Evolutionary conservation across 2,329 filamentous ascomycete species (phyloP).

Genomic region (Thermomyces lanuginosus): DNA sequence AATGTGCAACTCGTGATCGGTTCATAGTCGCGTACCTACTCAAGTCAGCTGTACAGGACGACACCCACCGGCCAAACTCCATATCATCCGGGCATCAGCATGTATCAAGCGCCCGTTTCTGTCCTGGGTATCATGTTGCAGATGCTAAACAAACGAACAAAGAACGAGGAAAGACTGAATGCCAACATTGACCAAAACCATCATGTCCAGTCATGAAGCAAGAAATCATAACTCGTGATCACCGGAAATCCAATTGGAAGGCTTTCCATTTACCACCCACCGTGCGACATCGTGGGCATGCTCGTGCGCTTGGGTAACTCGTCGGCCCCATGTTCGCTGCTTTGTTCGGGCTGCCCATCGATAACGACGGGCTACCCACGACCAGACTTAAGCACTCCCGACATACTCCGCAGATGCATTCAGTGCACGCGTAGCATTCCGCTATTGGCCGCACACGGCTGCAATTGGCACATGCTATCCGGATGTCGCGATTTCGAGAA

Average conservation of each 20-base stretch:
- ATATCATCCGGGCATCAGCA: too few species aligned
- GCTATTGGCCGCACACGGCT: conserved; percentile 58
- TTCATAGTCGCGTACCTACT: too few species aligned
- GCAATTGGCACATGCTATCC: conserved; percentile 87
- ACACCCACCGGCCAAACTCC: too few species aligned
- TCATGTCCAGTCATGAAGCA: too few species aligned
- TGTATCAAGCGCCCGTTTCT: too few species aligned
- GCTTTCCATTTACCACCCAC: conserved; percentile 33
- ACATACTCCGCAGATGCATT: conserved; percentile 90
- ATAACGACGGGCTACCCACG: conserved; percentile 25
- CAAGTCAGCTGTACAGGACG: too few species aligned
- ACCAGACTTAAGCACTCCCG: conserved; percentile 54
- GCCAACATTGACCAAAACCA: too few species aligned
- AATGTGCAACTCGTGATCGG: too few species aligned
- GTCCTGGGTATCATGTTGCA: too few species aligned
- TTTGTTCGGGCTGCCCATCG: conserved; percentile 21
- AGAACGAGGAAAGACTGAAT: too few species aligned
- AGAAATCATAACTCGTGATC: too few species aligned
- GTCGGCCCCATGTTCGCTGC: conserved; percentile 20
- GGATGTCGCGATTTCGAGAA: conserved; percentile 40
- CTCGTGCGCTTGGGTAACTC: conserved; percentile 23
- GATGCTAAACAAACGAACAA: too few species aligned
- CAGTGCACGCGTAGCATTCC: conserved; percentile 84
- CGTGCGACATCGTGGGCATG: conserved; percentile 31
- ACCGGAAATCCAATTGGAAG: conserved; percentile 30